Evolutionary conservation across 345 rosid genomes (phyloP).

Genomic region (Passiflora organensis): DNA sequence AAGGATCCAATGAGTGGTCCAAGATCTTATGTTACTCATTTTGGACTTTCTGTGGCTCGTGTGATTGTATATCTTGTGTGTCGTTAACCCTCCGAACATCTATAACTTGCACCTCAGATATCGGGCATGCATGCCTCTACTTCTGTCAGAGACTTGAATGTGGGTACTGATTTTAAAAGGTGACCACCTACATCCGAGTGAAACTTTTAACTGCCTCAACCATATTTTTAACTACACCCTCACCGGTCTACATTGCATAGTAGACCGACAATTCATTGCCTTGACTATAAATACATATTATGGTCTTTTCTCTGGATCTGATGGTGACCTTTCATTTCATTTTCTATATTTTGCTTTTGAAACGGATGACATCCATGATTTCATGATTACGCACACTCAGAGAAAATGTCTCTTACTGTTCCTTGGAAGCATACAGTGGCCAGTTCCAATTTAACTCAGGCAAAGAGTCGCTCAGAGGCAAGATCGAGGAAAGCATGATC

Average conservation of each 20-base stretch:
- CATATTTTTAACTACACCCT: background rate
- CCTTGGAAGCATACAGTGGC: background rate
- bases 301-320: background rate
- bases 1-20: too few species aligned
- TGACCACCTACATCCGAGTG: background rate
- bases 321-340: background rate
- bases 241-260: background rate
- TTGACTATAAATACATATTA: background rate
- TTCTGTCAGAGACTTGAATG: background rate
- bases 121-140: constrained; percentile 9
- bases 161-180: background rate
- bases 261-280: background rate
- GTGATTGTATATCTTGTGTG: too few species aligned
- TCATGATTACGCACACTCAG: background rate
- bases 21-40: too few species aligned
- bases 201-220: background rate
- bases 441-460: constrained; percentile 4
- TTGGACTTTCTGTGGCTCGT: too few species aligned
- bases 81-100: background rate
- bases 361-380: background rate
- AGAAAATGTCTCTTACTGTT: background rate
- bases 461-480: background rate
- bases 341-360: background rate
- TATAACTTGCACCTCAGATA: constrained; percentile 6
- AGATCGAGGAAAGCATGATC: background rate